Conservation (phyloP, 805 yeast species). For the Kazachstania psychrophila region DNA sequence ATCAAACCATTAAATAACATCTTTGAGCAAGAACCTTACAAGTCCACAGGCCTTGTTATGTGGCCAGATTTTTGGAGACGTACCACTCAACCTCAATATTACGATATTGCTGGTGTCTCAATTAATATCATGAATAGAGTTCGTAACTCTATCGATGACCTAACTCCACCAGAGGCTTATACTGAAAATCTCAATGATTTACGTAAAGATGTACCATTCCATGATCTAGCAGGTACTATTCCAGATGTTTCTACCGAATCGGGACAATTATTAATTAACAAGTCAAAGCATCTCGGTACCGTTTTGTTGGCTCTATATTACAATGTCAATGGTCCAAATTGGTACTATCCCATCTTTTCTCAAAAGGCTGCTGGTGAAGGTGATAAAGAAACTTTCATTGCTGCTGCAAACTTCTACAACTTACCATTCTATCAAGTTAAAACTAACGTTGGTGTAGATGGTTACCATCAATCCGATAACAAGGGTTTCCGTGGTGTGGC, state of each 20-base stretch:
- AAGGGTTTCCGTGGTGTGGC: slow-evolving; percentile 51
- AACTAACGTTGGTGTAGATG: slow-evolving; percentile 27
- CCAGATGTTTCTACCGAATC: slow-evolving; percentile 69
- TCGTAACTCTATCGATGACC: slow-evolving; percentile 31
- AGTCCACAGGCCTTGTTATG: slow-evolving; percentile 41
- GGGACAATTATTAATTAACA: slow-evolving; percentile 60
- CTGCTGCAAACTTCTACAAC: slow-evolving; percentile 47
- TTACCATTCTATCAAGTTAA: slow-evolving; percentile 44
- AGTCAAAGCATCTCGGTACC: slow-evolving; percentile 48
- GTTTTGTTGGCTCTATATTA: slow-evolving; percentile 54
- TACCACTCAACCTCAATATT: slow-evolving; percentile 65
- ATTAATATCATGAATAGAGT: slow-evolving; percentile 34
- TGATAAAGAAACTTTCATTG: slow-evolving; percentile 66
- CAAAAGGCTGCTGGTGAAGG: slow-evolving; percentile 78
- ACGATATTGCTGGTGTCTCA: slow-evolving; percentile 54
- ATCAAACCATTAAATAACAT: slow-evolving; percentile 52
- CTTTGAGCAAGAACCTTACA: slow-evolving; percentile 44
- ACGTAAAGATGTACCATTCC: slow-evolving; percentile 38
- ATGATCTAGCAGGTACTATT: slow-evolving; percentile 52
- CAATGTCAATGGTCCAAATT: slow-evolving; percentile 57
- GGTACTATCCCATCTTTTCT: slow-evolving; percentile 58
- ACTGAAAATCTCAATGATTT: slow-evolving; percentile 14
- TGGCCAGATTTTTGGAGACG: slow-evolving; percentile 93
- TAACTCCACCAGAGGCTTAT: slow-evolving; percentile 26
- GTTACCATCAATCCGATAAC: slow-evolving; percentile 25